Conservation (phyloP, 352 stramenopile genomes). For the Stramenopiles sp. region DNA sequence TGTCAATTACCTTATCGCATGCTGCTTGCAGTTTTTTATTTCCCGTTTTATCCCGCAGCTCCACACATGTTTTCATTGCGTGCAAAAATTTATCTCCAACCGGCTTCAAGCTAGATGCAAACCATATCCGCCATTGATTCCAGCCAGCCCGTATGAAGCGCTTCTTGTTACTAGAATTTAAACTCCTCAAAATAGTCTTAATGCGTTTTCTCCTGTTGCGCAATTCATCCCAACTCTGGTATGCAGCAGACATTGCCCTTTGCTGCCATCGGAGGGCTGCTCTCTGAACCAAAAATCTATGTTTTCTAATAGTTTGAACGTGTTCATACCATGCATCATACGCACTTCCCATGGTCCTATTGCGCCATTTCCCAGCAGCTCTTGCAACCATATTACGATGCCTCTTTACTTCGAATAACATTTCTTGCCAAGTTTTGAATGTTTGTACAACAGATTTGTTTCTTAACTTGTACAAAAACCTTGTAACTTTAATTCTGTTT, state of each 20-base stretch:
- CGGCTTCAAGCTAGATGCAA: neutral
- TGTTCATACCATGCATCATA: slow-evolving; percentile 10
- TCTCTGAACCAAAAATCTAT: slow-evolving; percentile 7
- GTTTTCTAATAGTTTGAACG: neutral
- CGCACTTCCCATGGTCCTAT: neutral
- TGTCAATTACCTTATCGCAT: slow-evolving; percentile 8
- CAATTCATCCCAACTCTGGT: neutral
- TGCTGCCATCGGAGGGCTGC: neutral
- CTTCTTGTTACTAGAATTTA: neutral
- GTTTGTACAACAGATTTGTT: neutral
- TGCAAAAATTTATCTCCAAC: slow-evolving; percentile 12
- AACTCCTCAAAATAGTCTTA: neutral
- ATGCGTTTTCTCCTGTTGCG: neutral
- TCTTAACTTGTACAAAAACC: slow-evolving; percentile 10
- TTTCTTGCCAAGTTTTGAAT: neutral
- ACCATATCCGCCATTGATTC: neutral
- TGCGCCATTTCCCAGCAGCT: neutral
- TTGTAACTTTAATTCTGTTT: slow-evolving; percentile 6
- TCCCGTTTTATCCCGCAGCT: neutral
- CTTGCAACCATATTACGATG: slow-evolving; percentile 10
- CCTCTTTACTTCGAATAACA: neutral
- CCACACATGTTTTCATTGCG: slow-evolving; percentile 7
- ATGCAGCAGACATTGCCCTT: slow-evolving; percentile 2
- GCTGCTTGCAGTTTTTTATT: neutral
- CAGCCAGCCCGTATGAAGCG: neutral